A percentile compares a stretch with the other conserved stretches of the same genome.
Evolutionary conservation across 176 grass and related monocot species (phyloP).

Genomic region (Oryza glumipatula): DNA sequence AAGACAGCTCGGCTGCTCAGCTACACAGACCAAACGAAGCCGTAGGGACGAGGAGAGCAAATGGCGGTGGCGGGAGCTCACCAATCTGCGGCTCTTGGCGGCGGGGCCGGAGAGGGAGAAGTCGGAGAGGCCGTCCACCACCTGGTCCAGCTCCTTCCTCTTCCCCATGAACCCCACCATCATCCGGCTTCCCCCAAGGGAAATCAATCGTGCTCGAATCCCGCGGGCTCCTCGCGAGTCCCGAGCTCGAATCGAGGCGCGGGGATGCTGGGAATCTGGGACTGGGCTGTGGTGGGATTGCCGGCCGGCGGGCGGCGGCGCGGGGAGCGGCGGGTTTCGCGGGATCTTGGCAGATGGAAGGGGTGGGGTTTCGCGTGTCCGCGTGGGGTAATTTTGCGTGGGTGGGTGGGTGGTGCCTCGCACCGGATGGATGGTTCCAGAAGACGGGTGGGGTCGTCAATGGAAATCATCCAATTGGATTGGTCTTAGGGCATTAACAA

Average conservation of each 20-base stretch:
- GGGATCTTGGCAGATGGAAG: neutral
- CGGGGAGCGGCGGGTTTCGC: conserved; percentile 18
- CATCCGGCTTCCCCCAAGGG: neutral
- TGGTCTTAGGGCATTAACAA: neutral
- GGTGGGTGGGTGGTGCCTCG: neutral
- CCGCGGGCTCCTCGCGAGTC: conserved; percentile 1
- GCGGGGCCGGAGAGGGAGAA: conserved; percentile 62
- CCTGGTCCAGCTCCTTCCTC: conserved; percentile 76
- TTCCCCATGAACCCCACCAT: conserved; percentile 67
- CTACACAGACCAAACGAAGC: neutral
- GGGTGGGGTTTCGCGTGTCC: conserved; percentile 4
- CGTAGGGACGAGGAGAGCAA: neutral
- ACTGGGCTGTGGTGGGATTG: neutral
- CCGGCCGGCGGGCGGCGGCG: neutral
- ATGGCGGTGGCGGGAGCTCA: conserved; percentile 15
- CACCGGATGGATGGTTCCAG: conserved; percentile 39
- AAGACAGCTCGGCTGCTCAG: neutral
- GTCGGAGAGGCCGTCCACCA: conserved; percentile 56
- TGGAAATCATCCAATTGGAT: neutral
- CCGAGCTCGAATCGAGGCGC: neutral
- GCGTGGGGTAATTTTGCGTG: neutral
- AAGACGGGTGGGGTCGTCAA: conserved; percentile 34
- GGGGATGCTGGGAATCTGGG: neutral
- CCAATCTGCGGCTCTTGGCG: conserved; percentile 67
- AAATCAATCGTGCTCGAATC: neutral